phyloP scores from a whole-genome alignment of 495 filamentous ascomycete species.

The Pseudomonodictys pantanalensis region DNA sequence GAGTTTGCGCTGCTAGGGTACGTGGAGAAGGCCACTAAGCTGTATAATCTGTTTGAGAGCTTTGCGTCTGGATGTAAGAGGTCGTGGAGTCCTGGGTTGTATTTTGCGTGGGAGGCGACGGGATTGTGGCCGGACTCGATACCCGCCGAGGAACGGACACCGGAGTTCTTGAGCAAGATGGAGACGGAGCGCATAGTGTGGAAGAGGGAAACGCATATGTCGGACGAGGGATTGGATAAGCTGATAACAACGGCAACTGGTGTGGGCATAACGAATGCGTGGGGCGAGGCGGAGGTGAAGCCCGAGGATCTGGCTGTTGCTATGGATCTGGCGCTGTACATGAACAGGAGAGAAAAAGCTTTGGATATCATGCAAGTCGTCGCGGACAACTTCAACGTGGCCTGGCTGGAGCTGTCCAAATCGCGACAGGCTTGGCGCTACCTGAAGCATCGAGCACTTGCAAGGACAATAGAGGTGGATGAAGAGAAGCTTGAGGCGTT shows the following conservation, averaged over 20 bases:
- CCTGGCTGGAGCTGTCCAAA: slow-evolving; percentile 23
- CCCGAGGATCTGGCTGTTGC: slow-evolving; percentile 27
- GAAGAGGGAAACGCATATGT: slow-evolving; percentile 22
- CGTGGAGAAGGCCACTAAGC: slow-evolving; percentile 19
- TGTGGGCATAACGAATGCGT: slow-evolving; percentile 9
- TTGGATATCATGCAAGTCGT: slow-evolving; percentile 23
- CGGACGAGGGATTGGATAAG: slow-evolving; percentile 21
- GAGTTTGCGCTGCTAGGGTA: slow-evolving; percentile 32
- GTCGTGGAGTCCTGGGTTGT: slow-evolving; percentile 31
- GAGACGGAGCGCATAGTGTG: slow-evolving; percentile 31
- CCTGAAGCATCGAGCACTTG: slow-evolving; percentile 20
- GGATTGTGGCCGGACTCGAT: slow-evolving; percentile 24
- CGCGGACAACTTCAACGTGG: slow-evolving; percentile 27
- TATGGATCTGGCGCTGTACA: slow-evolving; percentile 26
- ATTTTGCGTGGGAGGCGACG: slow-evolving; percentile 32
- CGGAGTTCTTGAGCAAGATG: slow-evolving; percentile 15
- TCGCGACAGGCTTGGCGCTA: slow-evolving; percentile 24
- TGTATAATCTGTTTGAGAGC: slow-evolving; percentile 18
- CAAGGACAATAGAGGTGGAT: slow-evolving; percentile 16
- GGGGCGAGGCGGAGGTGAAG: slow-evolving; percentile 15
- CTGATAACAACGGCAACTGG: slow-evolving; percentile 20
- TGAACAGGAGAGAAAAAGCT: slow-evolving; percentile 21
- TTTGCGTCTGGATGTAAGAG: slow-evolving; percentile 20
- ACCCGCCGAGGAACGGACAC: slow-evolving; percentile 18
- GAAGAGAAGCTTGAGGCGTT: slow-evolving; percentile 24